These are phyloP conservation scores for Globisporangium solare DNA, from an alignment of 352 stramenopile genomes.

Conservation along the genomic window DNA sequence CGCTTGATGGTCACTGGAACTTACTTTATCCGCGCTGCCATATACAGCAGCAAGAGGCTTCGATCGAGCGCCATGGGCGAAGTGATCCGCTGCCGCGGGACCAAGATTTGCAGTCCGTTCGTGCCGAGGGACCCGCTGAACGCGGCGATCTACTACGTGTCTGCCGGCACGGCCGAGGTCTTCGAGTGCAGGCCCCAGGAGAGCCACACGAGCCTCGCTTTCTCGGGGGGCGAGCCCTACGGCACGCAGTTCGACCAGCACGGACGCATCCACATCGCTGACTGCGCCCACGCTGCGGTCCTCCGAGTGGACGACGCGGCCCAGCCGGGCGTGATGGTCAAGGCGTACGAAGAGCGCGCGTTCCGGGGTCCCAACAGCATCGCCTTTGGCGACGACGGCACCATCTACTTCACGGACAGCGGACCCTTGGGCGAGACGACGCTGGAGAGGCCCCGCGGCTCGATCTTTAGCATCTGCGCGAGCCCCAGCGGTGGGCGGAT, in stretches of 20 bases:
- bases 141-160: constrained; percentile 64
- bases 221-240: constrained; percentile 63
- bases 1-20: background rate
- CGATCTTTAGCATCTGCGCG: constrained; percentile 66
- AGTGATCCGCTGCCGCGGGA: constrained; percentile 49
- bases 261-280: constrained; percentile 60
- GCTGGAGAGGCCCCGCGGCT: constrained; percentile 70
- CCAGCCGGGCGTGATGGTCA: constrained; percentile 74
- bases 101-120: constrained; percentile 78
- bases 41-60: background rate
- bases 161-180: constrained; percentile 61
- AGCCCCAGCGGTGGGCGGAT: constrained; percentile 69
- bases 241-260: constrained; percentile 60
- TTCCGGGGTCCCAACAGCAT: constrained; percentile 73
- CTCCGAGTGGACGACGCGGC: constrained; percentile 54
- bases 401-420: constrained; percentile 85
- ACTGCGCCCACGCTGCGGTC: constrained; percentile 69
- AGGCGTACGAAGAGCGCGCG: constrained; percentile 74
- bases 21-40: background rate
- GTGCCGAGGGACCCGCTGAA: constrained; percentile 20
- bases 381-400: constrained; percentile 43
- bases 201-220: constrained; percentile 45
- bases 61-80: constrained; percentile 20
- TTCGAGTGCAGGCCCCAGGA: constrained; percentile 41
- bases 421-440: constrained; percentile 82